These are phyloP conservation scores for Trichoderma lentiforme DNA, from an alignment of 2,329 filamentous ascomycete species.

Conservation along the genomic window DNA sequence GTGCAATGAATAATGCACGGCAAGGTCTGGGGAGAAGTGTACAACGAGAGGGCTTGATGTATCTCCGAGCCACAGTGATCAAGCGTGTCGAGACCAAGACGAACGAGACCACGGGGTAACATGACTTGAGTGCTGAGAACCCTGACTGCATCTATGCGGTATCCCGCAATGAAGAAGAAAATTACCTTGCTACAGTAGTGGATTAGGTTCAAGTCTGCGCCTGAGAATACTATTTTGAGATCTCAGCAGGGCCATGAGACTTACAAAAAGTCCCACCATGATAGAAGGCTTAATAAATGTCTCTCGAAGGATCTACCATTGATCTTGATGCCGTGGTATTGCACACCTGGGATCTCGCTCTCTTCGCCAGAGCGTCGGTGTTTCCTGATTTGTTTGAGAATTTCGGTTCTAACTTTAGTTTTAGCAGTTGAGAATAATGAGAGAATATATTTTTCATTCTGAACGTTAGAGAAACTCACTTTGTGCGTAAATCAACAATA, in stretches of 20 bases:
- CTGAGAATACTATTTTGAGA: not conserved
- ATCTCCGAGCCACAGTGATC: slow-evolving; percentile 65
- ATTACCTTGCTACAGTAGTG: slow-evolving; percentile 43
- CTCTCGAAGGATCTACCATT: slow-evolving; percentile 70
- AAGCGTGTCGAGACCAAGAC: slow-evolving; percentile 67
- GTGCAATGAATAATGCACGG: slow-evolving; percentile 79
- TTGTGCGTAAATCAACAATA: slow-evolving; percentile 76
- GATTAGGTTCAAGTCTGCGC: not conserved
- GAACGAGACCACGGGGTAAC: slow-evolving; percentile 66
- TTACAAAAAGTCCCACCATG: slow-evolving; percentile 64
- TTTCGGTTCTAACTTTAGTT: slow-evolving; percentile 59
- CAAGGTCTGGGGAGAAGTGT: slow-evolving; percentile 40
- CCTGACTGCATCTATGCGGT: slow-evolving; percentile 64
- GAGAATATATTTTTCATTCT: not conserved
- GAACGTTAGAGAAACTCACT: slow-evolving; percentile 44
- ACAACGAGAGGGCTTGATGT: slow-evolving; percentile 35
- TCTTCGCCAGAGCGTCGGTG: slow-evolving; percentile 46
- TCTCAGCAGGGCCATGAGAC: slow-evolving; percentile 20
- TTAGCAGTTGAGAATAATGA: not conserved
- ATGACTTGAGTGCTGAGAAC: slow-evolving; percentile 70
- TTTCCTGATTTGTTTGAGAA: slow-evolving; percentile 64
- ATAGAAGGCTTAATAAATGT: slow-evolving; percentile 63
- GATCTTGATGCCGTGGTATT: slow-evolving; percentile 67
- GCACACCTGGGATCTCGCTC: slow-evolving; percentile 59
- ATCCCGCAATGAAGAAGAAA: slow-evolving; percentile 61